Base-by-base conservation (phyloP, 2,329 filamentous ascomycete species). In the Beauveria varroae region DNA sequence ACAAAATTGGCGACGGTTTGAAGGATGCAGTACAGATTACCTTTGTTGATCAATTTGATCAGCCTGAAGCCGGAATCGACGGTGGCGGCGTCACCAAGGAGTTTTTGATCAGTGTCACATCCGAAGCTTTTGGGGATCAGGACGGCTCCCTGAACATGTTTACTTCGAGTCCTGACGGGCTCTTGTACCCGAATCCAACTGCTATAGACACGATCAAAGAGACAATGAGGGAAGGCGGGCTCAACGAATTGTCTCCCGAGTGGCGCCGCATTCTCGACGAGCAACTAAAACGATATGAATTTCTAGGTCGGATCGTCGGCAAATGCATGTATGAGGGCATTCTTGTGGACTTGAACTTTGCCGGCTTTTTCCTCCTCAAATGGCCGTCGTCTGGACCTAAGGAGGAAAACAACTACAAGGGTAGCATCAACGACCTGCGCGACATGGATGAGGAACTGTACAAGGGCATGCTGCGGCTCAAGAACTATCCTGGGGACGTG, bases 271-370 rank as follows among this genome's bases (percentile, higher is more conserved):
- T 77, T 2, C 78, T 91, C 54, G 72, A 75, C 4, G 81, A 86
- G 30, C 74, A 95, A 18, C 78, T 95, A 5, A 84, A 83, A 64
- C 85, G 87, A 16, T 98, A 91, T 70, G 93, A 98, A 70, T 99
- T 99, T 66, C 79, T 98, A 0, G 95, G 95, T 1, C 88, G 95
- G 3, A 85, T 99, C 30, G 87, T 99, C 28, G 95, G 95, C 12
- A 99, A 99, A 72, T 99, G 95, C 74, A 80, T 99, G 69, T 99
- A 99, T 70, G 95, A 99, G 76, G 93, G 93, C 0, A 98, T 99
- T 50, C 81, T 99, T 3, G 87, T 98, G 52, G 93, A 99, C 73
- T 87, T 97, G 63, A 86, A 86, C 56, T 99, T 99, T 77, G 93
- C 93, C 1, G 88, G 90, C 0, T 99, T 99, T 77, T 99, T 99